Evolutionary conservation across 2,329 filamentous ascomycete species (phyloP).

Genomic region (Monilinia polystroma): DNA sequence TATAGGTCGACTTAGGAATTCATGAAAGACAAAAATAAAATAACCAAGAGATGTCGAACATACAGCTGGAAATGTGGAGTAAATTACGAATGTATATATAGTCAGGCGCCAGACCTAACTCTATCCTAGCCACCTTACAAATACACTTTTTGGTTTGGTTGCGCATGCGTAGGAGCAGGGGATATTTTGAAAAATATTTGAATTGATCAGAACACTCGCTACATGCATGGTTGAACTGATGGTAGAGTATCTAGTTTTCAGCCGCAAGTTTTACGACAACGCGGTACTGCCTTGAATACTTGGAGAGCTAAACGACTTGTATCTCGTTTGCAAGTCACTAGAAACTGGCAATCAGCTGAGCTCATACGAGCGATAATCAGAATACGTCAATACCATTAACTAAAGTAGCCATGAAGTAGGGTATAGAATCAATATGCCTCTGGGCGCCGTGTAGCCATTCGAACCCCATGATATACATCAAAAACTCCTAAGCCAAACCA

Average conservation of each 20-base stretch:
- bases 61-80: background rate
- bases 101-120: no score
- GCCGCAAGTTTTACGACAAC: background rate
- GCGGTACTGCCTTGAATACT: background rate
- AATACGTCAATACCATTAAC: constrained; percentile 20
- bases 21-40: background rate
- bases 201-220: background rate
- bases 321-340: background rate
- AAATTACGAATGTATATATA: background rate
- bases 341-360: background rate
- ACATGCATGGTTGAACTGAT: background rate
- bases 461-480: constrained; percentile 23
- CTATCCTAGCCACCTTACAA: background rate
- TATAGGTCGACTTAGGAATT: no score
- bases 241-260: background rate
- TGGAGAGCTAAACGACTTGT: background rate
- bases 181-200: background rate
- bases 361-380: background rate
- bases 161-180: background rate
- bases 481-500: constrained; percentile 9
- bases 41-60: background rate
- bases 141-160: background rate
- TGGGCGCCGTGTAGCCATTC: constrained; percentile 21
- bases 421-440: constrained; percentile 23
- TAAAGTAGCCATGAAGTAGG: constrained; percentile 22